A percentile compares a stretch with the other conserved stretches of the same genome.
Evolutionary conservation across 352 stramenopile genomes (phyloP).

Genomic region (Globisporangium perplexum): DNA sequence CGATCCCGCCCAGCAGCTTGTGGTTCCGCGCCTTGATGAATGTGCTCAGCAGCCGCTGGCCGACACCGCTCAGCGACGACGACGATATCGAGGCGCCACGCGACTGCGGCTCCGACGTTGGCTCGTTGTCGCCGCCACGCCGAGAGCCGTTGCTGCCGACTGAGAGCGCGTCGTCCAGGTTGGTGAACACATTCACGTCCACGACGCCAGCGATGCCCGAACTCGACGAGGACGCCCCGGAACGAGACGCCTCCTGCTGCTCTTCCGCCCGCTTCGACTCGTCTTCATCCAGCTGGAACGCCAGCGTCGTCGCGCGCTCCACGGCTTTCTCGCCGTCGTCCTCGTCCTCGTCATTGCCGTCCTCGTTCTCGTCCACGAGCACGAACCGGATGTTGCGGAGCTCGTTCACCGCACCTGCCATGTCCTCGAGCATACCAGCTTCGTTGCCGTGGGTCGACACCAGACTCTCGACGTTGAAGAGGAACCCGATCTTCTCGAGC

Average conservation of each 20-base stretch:
- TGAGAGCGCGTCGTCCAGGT: conserved; percentile 60
- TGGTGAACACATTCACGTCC: conserved; percentile 78
- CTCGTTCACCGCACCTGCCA: conserved; percentile 78
- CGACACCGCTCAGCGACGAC: conserved; percentile 60
- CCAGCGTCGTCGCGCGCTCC: conserved; percentile 24
- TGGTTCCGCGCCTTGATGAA: conserved; percentile 65
- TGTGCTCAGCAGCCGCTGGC: conserved; percentile 59
- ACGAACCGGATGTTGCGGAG: conserved; percentile 76
- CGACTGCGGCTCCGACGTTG: conserved; percentile 9
- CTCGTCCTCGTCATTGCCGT: conserved; percentile 36
- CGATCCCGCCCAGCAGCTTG: conserved; percentile 41
- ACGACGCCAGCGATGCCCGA: conserved; percentile 64
- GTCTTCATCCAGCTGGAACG: conserved; percentile 70
- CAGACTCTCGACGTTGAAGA: conserved; percentile 82
- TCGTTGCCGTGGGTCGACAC: conserved; percentile 87
- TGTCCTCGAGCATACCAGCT: conserved; percentile 85
- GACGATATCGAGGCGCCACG: conserved; percentile 19
- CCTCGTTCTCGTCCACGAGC: conserved; percentile 70
- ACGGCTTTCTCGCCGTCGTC: conserved; percentile 24
- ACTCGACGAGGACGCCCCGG: conserved; percentile 23
- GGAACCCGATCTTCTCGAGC: conserved; percentile 71
- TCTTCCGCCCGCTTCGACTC: conserved; percentile 48
- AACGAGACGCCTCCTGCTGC: conserved; percentile 11
- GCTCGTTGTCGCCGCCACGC: conserved; percentile 12
- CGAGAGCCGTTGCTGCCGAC: conserved; percentile 23